Conservation (phyloP, 306 rosid genomes). For the Ammopiptanthus mongolicus region DNA sequence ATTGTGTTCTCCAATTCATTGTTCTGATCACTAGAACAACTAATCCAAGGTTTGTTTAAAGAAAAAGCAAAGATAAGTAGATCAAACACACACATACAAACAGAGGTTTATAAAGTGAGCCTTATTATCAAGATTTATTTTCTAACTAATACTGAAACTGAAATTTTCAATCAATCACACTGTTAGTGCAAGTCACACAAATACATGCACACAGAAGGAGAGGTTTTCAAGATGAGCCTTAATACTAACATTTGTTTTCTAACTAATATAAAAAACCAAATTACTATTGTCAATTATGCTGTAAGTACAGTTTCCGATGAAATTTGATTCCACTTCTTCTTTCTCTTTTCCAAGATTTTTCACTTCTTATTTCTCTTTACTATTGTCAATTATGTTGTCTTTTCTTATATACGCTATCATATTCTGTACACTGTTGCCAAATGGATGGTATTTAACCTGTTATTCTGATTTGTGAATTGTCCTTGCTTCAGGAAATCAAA, state of each 20-base stretch:
- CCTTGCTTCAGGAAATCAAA: constrained; percentile 71
- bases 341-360: background rate
- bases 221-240: background rate
- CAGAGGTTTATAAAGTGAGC: background rate
- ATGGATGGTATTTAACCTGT: constrained; percentile 2
- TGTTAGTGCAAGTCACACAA: background rate
- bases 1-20: background rate
- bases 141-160: background rate
- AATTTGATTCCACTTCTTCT: background rate
- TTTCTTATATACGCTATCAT: background rate
- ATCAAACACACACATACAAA: background rate
- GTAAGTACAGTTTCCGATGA: background rate
- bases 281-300: background rate
- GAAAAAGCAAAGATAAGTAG: background rate
- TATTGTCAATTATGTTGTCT: background rate
- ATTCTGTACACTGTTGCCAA: background rate
- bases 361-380: background rate
- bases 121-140: background rate
- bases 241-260: background rate
- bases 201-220: background rate
- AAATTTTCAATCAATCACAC: background rate
- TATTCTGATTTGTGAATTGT: constrained; percentile 21
- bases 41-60: background rate
- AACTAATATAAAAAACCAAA: background rate
- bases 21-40: background rate